A percentile compares a stretch with the other conserved stretches of the same genome.
Evolutionary conservation across 169 alveolate species (phyloP).

Genomic region (Ichthyophthirius multifiliis): DNA sequence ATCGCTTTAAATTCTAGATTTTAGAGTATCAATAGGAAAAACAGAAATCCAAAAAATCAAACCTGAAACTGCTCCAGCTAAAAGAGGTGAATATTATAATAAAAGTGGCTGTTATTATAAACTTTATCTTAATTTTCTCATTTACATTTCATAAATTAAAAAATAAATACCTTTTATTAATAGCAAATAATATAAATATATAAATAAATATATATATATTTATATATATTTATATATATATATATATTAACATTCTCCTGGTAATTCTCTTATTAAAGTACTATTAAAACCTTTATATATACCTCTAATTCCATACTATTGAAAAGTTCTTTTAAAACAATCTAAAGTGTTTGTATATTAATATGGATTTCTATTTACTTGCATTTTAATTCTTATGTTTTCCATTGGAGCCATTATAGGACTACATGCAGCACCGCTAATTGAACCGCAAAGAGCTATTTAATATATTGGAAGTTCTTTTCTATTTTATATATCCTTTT

Average conservation of each 20-base stretch:
- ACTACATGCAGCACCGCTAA: neutral
- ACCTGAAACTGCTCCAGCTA: neutral
- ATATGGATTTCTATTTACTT: neutral
- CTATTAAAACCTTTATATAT: neutral
- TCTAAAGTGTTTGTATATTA: neutral
- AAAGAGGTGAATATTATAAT: neutral
- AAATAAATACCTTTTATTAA: neutral
- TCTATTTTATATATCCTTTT: neutral
- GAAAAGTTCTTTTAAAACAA: neutral
- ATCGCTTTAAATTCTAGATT: neutral
- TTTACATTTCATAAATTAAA: neutral
- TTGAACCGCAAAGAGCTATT: neutral
- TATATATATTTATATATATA: neutral
- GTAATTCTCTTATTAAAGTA: neutral
- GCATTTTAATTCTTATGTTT: conserved; percentile 3
- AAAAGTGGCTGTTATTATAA: neutral
- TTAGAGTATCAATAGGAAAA: neutral
- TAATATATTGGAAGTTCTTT: neutral
- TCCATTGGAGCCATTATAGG: neutral
- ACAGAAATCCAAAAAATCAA: neutral
- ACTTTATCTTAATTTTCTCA: neutral
- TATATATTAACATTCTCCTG: neutral
- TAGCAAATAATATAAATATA: neutral
- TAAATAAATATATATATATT: neutral
- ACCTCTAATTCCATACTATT: neutral